These are phyloP conservation scores for Spinellus fusiger DNA, from an alignment of 192 early-diverging fungal genomes.

Conservation along the genomic window DNA sequence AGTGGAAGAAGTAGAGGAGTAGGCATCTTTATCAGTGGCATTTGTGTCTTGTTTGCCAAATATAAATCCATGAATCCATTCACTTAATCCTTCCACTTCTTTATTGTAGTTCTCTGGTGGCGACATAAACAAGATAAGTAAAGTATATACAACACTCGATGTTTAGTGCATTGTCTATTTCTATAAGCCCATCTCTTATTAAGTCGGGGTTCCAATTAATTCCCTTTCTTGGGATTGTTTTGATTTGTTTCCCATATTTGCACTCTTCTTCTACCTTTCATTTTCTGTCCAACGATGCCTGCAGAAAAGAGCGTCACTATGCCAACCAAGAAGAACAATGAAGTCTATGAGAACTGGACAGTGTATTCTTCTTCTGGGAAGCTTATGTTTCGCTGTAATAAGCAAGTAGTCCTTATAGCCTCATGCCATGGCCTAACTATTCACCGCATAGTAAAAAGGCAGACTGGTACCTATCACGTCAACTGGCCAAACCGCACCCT, in stretches of 20 bases:
- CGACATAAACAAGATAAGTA: too few relatives aligned
- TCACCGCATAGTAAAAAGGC: slow-evolving; percentile 24
- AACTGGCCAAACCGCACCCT: slow-evolving; percentile 13
- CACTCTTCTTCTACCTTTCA: too few relatives aligned
- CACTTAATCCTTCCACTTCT: too few relatives aligned
- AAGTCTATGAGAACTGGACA: slow-evolving; percentile 37
- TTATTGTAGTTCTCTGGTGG: too few relatives aligned
- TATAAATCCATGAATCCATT: too few relatives aligned
- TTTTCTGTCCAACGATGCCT: too few relatives aligned
- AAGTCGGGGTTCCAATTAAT: neutral
- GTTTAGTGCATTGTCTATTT: too few relatives aligned
- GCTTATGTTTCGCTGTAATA: slow-evolving; percentile 35
- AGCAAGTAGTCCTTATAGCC: neutral
- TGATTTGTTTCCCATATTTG: neutral
- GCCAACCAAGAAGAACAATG: slow-evolving; percentile 10
- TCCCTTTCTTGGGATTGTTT: neutral
- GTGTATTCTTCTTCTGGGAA: slow-evolving; percentile 29
- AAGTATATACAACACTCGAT: too few relatives aligned
- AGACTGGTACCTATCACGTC: slow-evolving; percentile 27
- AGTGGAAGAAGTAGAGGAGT: too few relatives aligned
- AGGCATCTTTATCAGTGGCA: too few relatives aligned
- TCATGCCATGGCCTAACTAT: neutral
- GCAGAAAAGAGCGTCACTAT: slow-evolving; percentile 5
- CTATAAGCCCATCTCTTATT: too few relatives aligned
- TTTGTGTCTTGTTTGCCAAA: too few relatives aligned